These are phyloP conservation scores for Lojkania enalia DNA, from an alignment of 2,329 filamentous ascomycete species.

Conservation along the genomic window DNA sequence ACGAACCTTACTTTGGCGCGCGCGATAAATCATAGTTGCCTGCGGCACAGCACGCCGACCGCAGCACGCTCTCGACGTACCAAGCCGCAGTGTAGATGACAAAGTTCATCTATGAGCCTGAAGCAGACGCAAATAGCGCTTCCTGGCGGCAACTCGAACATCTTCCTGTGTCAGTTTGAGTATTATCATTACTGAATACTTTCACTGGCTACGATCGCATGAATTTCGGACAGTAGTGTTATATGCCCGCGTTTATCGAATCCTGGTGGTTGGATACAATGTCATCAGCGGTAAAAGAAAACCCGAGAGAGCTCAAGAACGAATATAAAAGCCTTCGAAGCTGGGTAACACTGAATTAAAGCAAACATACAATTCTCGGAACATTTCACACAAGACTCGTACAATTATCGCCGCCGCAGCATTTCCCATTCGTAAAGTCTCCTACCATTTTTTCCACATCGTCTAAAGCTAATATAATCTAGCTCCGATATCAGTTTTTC, in stretches of 20 bases:
- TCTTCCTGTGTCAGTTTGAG: conserved; percentile 3
- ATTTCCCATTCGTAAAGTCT: conserved; percentile 4
- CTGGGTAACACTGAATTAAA: conserved; percentile 2
- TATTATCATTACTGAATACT: conserved; percentile 5
- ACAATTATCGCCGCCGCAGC: conserved; percentile 4
- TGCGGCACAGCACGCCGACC: conserved; percentile 3
- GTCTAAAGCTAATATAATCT: conserved; percentile 4
- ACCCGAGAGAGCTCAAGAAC: conserved; percentile 2
- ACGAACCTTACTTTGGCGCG: conserved; percentile 6
- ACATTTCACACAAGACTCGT: conserved; percentile 3
- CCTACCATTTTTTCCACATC: conserved; percentile 4
- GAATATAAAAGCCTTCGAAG: conserved; percentile 3
- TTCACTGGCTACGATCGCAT: conserved; percentile 1
- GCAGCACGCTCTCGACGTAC: conserved; percentile 2
- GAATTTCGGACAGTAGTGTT: conserved; percentile 3
- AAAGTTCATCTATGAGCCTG: conserved; percentile 6
- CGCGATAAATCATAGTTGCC: conserved; percentile 6
- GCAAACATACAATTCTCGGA: conserved; percentile 1
- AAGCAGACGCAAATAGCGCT: conserved; percentile 3
- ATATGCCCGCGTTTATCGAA: conserved; percentile 4
- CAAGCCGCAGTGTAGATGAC: conserved; percentile 2
- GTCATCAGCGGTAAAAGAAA: conserved; percentile 2
- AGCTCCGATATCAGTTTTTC: conserved; percentile 3
- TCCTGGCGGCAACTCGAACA: conserved; percentile 6
- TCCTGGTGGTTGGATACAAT: conserved; percentile 7